A percentile compares a stretch with the other conserved stretches of the same genome.
These are phyloP conservation scores for Tirmania nivea DNA, from an alignment of 495 filamentous ascomycete species.

Conservation along the genomic window DNA sequence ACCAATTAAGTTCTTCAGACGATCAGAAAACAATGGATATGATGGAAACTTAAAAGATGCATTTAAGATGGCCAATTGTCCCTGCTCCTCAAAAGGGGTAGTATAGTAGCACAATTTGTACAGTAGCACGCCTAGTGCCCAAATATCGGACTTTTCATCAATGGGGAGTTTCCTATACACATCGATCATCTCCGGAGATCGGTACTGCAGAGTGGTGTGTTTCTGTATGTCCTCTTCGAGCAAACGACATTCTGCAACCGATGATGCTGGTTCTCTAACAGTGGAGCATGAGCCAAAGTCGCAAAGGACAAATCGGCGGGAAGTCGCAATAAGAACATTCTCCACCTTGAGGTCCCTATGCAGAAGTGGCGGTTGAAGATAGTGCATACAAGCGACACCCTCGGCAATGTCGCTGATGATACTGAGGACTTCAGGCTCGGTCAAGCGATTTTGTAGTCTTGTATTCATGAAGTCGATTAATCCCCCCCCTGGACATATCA, in stretches of 20 bases:
- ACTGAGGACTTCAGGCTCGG: conserved; percentile 88
- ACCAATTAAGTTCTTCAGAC: conserved; percentile 81
- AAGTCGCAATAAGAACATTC: conserved; percentile 75
- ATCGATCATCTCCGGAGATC: conserved; percentile 97
- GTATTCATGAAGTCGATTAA: conserved; percentile 99
- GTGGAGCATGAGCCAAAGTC: conserved; percentile 88
- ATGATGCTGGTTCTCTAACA: conserved; percentile 63
- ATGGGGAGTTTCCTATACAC: conserved; percentile 92
- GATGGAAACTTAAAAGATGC: conserved; percentile 81
- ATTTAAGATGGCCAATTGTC: conserved; percentile 94
- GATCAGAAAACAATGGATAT: conserved; percentile 75
- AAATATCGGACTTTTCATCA: conserved; percentile 97
- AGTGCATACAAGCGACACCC: conserved; percentile 97
- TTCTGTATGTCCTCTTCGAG: conserved; percentile 95
- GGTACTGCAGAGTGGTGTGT: conserved; percentile 90
- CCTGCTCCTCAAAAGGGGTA: conserved; percentile 92
- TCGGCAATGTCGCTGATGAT: conserved; percentile 92
- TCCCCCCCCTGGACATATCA: conserved; percentile 38
- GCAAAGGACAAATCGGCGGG: conserved; percentile 70
- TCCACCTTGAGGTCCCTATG: conserved; percentile 96
- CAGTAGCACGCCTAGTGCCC: conserved; percentile 83
- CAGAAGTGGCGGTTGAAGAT: conserved; percentile 78
- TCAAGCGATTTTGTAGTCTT: conserved; percentile 81
- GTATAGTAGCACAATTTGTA: conserved; percentile 99
- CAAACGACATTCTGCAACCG: conserved; percentile 62